Conservation (phyloP, 2,329 filamentous ascomycete genomes). For the Phoma sp. region DNA sequence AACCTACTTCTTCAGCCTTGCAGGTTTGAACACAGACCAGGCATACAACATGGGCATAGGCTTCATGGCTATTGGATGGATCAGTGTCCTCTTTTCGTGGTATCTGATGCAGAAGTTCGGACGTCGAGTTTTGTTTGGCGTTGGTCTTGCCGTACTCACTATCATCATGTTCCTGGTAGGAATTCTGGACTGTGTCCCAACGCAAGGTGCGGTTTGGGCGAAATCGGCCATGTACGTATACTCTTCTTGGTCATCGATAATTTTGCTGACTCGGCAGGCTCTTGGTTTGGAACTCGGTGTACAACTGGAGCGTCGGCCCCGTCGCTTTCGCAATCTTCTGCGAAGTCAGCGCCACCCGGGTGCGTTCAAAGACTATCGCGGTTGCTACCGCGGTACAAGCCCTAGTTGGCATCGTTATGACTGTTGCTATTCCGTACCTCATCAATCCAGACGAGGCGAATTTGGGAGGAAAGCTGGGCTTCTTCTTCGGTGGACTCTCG, state of each 20-base stretch:
- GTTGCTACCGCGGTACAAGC: constrained; percentile 62
- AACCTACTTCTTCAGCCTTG: constrained; percentile 53
- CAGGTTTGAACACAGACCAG: constrained; percentile 47
- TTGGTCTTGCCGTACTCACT: constrained; percentile 61
- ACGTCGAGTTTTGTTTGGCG: constrained; percentile 73
- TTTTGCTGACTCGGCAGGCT: constrained; percentile 9
- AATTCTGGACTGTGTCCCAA: constrained; percentile 69
- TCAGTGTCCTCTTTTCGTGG: constrained; percentile 79
- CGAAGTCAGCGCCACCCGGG: constrained; percentile 73
- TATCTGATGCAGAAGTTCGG: constrained; percentile 76
- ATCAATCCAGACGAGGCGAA: constrained; percentile 50
- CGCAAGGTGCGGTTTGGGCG: constrained; percentile 41
- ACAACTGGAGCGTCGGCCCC: constrained; percentile 83
- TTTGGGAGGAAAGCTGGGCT: constrained; percentile 49
- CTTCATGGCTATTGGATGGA: constrained; percentile 69
- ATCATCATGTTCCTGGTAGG: constrained; percentile 77
- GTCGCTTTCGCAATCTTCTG: constrained; percentile 85
- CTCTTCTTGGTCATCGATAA: background rate
- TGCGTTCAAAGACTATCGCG: constrained; percentile 81
- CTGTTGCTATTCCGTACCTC: constrained; percentile 48
- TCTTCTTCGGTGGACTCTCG: constrained; percentile 48
- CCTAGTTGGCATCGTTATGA: constrained; percentile 41
- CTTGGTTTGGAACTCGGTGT: constrained; percentile 59
- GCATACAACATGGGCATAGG: constrained; percentile 55
- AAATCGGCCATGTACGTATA: constrained; percentile 44